These are phyloP conservation scores for Podaxis pistillaris DNA, from an alignment of 768 basidiomycete species.

Conservation along the genomic window DNA sequence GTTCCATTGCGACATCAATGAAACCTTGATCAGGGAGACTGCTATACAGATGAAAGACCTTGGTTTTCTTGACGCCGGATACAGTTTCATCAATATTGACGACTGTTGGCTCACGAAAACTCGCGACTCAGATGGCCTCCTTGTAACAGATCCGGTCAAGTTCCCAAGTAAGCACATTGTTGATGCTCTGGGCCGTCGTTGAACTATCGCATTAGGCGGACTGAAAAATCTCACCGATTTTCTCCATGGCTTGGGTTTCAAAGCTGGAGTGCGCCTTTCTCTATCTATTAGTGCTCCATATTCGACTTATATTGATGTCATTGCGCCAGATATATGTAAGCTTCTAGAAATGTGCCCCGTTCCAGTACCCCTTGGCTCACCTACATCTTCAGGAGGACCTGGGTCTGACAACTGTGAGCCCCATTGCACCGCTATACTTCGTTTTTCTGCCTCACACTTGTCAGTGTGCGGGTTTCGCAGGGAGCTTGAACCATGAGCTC, in stretches of 20 bases:
- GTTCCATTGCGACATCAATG: constrained; percentile 24
- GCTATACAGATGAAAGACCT: constrained; percentile 22
- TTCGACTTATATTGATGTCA: not conserved
- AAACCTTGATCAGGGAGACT: constrained; percentile 22
- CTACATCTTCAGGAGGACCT: constrained; percentile 21
- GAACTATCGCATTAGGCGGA: constrained; percentile 7
- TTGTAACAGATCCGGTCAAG: constrained; percentile 21
- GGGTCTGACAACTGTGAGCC: constrained; percentile 22
- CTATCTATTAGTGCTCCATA: not conserved
- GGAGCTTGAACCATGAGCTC: constrained; percentile 25
- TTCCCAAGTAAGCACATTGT: constrained; percentile 19
- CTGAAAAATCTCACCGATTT: constrained; percentile 25
- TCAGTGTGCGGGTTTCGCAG: constrained; percentile 25
- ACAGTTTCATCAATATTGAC: constrained; percentile 25
- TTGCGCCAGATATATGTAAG: constrained; percentile 20
- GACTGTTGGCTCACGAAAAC: constrained; percentile 26
- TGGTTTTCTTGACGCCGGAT: constrained; percentile 25
- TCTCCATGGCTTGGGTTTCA: constrained; percentile 23
- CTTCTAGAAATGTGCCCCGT: not conserved
- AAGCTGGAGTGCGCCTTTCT: constrained; percentile 23
- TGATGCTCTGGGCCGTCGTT: not conserved
- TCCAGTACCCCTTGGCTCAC: no score
- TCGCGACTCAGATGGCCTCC: constrained; percentile 19
- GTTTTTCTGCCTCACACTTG: not conserved
- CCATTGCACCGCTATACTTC: not conserved